These are phyloP conservation scores for Apiotrichum montevideense DNA, from an alignment of 1,284 basidiomycete genomes.

Conservation along the genomic window DNA sequence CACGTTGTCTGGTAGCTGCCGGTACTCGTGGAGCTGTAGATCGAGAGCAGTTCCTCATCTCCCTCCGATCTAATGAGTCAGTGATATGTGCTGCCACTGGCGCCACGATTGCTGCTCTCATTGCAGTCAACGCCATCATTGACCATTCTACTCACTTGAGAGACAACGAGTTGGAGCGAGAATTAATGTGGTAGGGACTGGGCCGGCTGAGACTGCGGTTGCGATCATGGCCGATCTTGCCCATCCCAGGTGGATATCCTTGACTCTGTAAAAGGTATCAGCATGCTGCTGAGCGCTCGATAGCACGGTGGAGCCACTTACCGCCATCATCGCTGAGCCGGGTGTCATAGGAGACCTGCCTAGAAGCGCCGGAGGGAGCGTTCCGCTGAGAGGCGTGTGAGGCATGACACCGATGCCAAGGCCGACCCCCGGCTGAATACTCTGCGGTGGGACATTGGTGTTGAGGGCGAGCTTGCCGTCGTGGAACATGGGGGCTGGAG, in stretches of 20 bases:
- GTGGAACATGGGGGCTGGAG: slow-evolving; percentile 1
- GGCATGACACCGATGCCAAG: slow-evolving; percentile 10
- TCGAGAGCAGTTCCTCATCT: slow-evolving; percentile 26
- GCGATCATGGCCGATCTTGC: slow-evolving; percentile 14
- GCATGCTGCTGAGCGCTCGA: neutral
- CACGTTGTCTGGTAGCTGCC: slow-evolving; percentile 23
- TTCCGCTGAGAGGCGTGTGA: slow-evolving; percentile 3
- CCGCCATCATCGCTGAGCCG: slow-evolving; percentile 1
- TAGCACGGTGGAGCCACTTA: slow-evolving; percentile 1
- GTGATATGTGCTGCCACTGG: neutral
- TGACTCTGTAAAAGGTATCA: neutral
- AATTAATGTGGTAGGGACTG: slow-evolving; percentile 27
- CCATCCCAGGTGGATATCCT: neutral
- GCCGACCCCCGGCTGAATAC: neutral
- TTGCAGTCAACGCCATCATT: neutral
- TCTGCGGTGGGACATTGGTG: neutral
- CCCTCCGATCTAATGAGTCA: slow-evolving; percentile 29
- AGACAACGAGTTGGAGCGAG: slow-evolving; percentile 29
- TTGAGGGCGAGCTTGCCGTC: slow-evolving; percentile 5
- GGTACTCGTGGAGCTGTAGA: slow-evolving; percentile 22
- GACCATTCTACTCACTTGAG: slow-evolving; percentile 20
- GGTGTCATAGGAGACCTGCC: slow-evolving; percentile 9
- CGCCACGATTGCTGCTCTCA: neutral
- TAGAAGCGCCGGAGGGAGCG: slow-evolving; percentile 8
- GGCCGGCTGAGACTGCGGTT: slow-evolving; percentile 24